Percentiles rank a stretch among this genome's conserved stretches.
These are phyloP conservation scores for Gloeophyllum trabeum DNA, from an alignment of 768 basidiomycete species.

Conservation along the genomic window DNA sequence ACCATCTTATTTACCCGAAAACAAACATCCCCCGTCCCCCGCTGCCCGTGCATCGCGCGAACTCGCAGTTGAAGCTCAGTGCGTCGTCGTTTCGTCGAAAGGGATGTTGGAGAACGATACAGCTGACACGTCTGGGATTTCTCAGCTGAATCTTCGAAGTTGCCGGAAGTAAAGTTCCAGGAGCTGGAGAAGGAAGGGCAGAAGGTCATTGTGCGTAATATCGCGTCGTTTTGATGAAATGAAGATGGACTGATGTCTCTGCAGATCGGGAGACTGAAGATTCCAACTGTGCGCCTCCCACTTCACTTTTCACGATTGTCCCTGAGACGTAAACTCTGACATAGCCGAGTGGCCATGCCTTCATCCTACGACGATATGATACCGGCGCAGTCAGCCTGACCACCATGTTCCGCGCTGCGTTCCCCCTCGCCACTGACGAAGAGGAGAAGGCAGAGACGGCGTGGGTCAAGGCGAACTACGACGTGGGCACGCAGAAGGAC, in stretches of 20 bases:
- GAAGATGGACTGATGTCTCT: slow-evolving; percentile 9
- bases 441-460: slow-evolving; percentile 72
- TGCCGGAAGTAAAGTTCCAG: slow-evolving; percentile 84
- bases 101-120: slow-evolving; percentile 8
- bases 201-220: slow-evolving; percentile 62
- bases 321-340: slow-evolving; percentile 6
- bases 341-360: slow-evolving; percentile 75
- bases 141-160: slow-evolving; percentile 29
- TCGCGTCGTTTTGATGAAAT: too few species aligned
- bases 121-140: background rate
- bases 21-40: slow-evolving; percentile 9
- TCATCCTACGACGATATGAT: slow-evolving; percentile 89
- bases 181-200: slow-evolving; percentile 80
- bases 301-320: slow-evolving; percentile 1
- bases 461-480: slow-evolving; percentile 76
- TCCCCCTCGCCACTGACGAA: slow-evolving; percentile 66
- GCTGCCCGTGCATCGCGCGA: slow-evolving; percentile 11
- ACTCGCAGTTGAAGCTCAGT: slow-evolving; percentile 3
- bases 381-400: slow-evolving; percentile 87
- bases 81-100: background rate
- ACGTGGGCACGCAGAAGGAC: slow-evolving; percentile 52
- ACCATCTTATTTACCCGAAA: slow-evolving; percentile 7
- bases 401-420: slow-evolving; percentile 95
- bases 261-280: slow-evolving; percentile 83
- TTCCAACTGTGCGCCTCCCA: slow-evolving; percentile 61